Evolutionary conservation across 768 basidiomycete genomes (phyloP), one percentile per base, ranked within the genome.

Genomic region (Glaciozyma antarctica): DNA sequence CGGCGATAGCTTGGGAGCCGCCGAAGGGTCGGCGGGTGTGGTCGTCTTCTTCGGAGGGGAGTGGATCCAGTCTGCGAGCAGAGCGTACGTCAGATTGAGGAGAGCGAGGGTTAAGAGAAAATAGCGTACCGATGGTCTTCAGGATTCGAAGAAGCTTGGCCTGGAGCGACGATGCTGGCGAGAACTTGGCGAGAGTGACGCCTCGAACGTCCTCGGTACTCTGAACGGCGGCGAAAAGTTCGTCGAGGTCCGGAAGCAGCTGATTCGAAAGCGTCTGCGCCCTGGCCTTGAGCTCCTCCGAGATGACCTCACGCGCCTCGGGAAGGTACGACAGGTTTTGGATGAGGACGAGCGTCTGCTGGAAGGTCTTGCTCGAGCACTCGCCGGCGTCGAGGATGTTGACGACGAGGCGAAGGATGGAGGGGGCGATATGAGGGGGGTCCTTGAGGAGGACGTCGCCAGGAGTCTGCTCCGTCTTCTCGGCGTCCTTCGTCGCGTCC

Each of bases 301-400:
- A 86, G 69, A 99, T 86, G 51, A 88, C 84, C 60, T 93, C 90
- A 51, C 90, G 85, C 12, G 88, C 88, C 63, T 90, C 89, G 9
- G 90, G 87, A 65, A 97, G 84, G 76, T 83, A 83, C 0, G 92
- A 93, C 26, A 98, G 79, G 73, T 99, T 86, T 76, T 94, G 90
- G 63, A 99, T 98, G 43, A 97, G 82, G 22, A 86, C 81, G 51
- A 98, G 81, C 48, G 90, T 92, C 75, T 92, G 86, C 71, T 91
- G 87, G 83, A 99, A 99, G n/a, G 93, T 95, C 41, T 88, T 82
- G 51, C 87, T 88, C 28, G 92, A 91, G 74, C 94, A 98, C 79
- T 99, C 95, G 52, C 95, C 95, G 24, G 87, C 82, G n/a, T 95
- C 97, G 68, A 99, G 80, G 71, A 98, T 91, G 76, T 98, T 98